Percentiles rank a stretch among this genome's conserved stretches.
Evolutionary conservation across 331 rosid species (phyloP).

Genomic region (Phaseolus coccineus): DNA sequence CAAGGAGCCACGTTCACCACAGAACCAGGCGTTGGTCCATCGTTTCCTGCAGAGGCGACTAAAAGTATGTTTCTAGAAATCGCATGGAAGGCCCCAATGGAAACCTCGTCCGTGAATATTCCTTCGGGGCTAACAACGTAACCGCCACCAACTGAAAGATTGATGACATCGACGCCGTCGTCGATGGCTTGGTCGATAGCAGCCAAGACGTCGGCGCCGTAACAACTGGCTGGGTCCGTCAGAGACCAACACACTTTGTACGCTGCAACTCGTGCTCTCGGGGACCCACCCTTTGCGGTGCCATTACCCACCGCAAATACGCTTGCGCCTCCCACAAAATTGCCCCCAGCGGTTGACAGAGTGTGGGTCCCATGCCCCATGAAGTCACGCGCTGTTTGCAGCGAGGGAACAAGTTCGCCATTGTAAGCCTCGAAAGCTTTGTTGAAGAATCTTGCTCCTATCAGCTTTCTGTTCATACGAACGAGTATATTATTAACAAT

Average conservation of each 20-base stretch:
- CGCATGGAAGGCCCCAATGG: constrained; percentile 76
- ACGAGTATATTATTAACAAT: too few species aligned
- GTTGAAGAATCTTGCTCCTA: constrained; percentile 69
- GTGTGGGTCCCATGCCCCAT: constrained; percentile 78
- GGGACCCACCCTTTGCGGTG: constrained; percentile 86
- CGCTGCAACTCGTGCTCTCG: constrained; percentile 70
- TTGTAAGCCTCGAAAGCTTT: constrained; percentile 40
- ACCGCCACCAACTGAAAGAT: constrained; percentile 55
- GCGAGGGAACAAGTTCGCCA: not conserved
- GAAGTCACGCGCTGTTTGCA: constrained; percentile 50
- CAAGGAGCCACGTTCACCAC: constrained; percentile 70
- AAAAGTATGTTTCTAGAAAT: constrained; percentile 50
- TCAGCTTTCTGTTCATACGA: constrained; percentile 58
- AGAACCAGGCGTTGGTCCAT: constrained; percentile 53
- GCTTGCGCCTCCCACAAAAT: constrained; percentile 43
- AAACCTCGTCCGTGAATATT: constrained; percentile 46
- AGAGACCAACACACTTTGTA: constrained; percentile 78
- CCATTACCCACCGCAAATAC: constrained; percentile 67
- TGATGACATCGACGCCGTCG: constrained; percentile 78
- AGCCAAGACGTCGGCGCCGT: constrained; percentile 50
- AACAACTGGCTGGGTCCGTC: constrained; percentile 32
- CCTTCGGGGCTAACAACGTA: not conserved
- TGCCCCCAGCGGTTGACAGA: constrained; percentile 71
- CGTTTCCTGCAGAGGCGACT: constrained; percentile 74
- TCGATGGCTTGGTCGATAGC: constrained; percentile 69